Conservation (phyloP, 257 asterid genomes). For the Fraxinus excelsior region DNA sequence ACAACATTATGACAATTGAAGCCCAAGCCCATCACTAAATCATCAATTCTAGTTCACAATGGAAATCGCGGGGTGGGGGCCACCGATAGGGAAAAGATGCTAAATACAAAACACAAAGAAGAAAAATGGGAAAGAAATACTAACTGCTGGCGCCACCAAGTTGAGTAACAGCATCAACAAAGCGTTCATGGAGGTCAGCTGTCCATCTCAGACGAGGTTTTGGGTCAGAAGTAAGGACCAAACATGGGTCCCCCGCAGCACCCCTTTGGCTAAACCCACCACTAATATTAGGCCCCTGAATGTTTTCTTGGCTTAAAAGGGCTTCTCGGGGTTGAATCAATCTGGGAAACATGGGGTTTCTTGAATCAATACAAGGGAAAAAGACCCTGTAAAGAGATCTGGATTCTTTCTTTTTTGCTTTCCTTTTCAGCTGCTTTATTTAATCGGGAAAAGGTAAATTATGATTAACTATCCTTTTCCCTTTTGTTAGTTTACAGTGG, state of each 20-base stretch:
- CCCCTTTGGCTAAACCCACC: constrained; percentile 42
- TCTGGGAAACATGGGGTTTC: constrained; percentile 53
- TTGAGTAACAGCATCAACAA: constrained; percentile 83
- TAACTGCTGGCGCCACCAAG: constrained; percentile 82
- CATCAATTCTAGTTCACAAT: background rate
- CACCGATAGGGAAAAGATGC: background rate
- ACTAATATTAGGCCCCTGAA: constrained; percentile 26
- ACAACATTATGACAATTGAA: background rate
- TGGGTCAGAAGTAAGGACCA: constrained; percentile 78
- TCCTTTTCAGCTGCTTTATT: constrained; percentile 8
- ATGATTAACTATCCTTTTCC: background rate
- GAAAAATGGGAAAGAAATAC: constrained; percentile 30
- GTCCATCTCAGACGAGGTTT: constrained; percentile 91
- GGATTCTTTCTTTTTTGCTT: background rate
- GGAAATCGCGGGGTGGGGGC: background rate
- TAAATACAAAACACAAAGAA: background rate
- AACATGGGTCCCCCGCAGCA: constrained; percentile 55
- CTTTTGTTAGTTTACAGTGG: background rate
- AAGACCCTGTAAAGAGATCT: constrained; percentile 2
- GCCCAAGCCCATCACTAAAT: background rate
- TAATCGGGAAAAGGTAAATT: background rate
- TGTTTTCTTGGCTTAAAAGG: constrained; percentile 33
- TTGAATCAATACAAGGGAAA: constrained; percentile 1
- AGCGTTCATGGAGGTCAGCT: constrained; percentile 80
- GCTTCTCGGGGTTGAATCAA: constrained; percentile 35